Evolutionary conservation across 371 early-diverging fungal genomes (phyloP).

Genomic region (Mucor piriformis): DNA sequence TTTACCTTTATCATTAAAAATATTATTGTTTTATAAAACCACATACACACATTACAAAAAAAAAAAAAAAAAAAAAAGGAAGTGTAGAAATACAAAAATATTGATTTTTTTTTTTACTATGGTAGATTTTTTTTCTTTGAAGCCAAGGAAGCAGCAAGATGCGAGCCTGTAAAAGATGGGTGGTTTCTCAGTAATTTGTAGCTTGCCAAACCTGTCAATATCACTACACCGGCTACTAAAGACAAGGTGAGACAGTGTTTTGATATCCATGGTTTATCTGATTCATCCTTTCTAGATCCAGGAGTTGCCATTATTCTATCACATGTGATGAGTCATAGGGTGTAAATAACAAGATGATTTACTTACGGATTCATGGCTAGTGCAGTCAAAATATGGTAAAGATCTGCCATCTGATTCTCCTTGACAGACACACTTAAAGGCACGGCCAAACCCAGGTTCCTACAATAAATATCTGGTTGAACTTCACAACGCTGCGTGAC

Average conservation of each 20-base stretch:
- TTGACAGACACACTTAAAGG: conserved; percentile 91
- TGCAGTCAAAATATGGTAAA: conserved; percentile 84
- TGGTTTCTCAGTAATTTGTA: conserved; percentile 50
- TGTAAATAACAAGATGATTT: not conserved
- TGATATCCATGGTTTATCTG: conserved; percentile 42
- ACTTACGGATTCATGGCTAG: conserved; percentile 87
- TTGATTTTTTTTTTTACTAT: conserved; percentile 21
- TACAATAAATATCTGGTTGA: conserved; percentile 94
- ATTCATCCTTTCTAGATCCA: conserved; percentile 43
- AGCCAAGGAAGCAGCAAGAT: conserved; percentile 17
- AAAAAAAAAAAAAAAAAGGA: no score
- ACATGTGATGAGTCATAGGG: not conserved
- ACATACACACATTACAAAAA: no score
- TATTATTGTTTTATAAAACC: no score
- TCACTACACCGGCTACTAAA: conserved; percentile 43
- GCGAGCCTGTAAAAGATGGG: conserved; percentile 10
- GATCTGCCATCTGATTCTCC: conserved; percentile 80
- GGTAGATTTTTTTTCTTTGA: conserved; percentile 19
- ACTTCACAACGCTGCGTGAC: conserved; percentile 74
- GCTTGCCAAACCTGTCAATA: conserved; percentile 44
- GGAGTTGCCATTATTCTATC: conserved; percentile 49
- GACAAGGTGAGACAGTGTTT: conserved; percentile 43
- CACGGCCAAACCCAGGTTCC: conserved; percentile 78
- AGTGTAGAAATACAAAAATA: no score
- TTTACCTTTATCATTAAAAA: no score